Base-by-base conservation (phyloP, 352 stramenopile genomes). In the Thraustotheca clavata region DNA sequence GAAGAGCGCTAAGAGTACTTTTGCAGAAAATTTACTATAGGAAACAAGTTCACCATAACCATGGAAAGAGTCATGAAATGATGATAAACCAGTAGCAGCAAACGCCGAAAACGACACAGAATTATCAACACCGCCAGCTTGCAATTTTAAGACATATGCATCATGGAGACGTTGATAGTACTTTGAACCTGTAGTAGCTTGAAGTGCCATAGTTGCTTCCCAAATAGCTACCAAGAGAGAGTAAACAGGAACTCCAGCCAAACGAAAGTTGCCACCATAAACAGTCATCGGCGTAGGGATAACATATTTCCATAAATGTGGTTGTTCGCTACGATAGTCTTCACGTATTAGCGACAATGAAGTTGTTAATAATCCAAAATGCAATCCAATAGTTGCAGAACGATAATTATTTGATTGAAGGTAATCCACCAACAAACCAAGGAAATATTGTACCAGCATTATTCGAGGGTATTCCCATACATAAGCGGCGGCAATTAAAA, bases 391-490 rank as follows among this genome's bases (percentile, higher is more conserved):
- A 35, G 88, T 73, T 0, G 49, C 69, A 29, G 76, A 76, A 29
- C 76, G 76, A 59, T 87, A 85, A 50, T 79, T 85, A 59, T 72
- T 77, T 12, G 73, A 69, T 33, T 76, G 59, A 48, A 87, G 83
- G 35, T 70, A 76, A 61, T 81, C 73, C 46, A 77, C 76, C 18
- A 79, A 27, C 9, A 73, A 75, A 34, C 73, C 79, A 22, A 87
- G 49, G 7, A 60, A 24, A 55, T 77, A 74, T 40, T 89, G 78
- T n/a, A 85, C 50, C 49, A 72, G 67, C 60, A 90, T 65, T n/a
- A 92, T 73, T 47, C 77, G 75, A 41, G 80, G 77, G 61, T 85
- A 92, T 29, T 71, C 79, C 69, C 88, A 90, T 68, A 87, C 76
- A 40, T 72, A 59, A 57, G 75, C 77, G 26, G 87, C 68, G 18